Evolutionary conservation across 2,329 filamentous ascomycete genomes (phyloP), one percentile per base, ranked within the genome.

Genomic region (Diplodia mutila): DNA sequence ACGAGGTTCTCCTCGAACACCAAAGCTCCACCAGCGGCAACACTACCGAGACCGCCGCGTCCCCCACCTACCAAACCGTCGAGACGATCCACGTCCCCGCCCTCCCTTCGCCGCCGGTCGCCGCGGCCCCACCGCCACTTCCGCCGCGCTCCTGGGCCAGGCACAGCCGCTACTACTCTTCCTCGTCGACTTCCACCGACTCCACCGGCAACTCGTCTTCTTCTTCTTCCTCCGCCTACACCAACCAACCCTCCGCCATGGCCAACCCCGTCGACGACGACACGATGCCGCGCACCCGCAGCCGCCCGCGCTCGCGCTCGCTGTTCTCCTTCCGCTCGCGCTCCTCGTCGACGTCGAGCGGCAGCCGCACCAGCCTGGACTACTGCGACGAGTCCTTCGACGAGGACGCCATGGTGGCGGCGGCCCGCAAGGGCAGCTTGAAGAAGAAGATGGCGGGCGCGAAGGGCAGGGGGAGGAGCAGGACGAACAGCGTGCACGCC

Each of bases 401-500:
- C 53, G 54, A 46, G 9, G 65, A 25, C 42, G 53, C 23, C 29
- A 29, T 18, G 9, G 39, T 42, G 16, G 54, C 42, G 25, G 65
- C 32, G 11, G 65, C 57, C 7, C 27, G 65, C 23, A 32, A 32
- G 3, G 46, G 54, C 25, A 32, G 49, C 49, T 2, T 16, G 63
- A 7, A 48, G 37, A 37, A 21, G 12, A 6, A 34, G 4, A n/a
- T 23, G 21, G 21, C 23, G 29, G 25, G 16, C 12, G 25, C 29
- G 14, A 51, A 12, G 37, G 16, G 37, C 34, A 49, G 23, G 52
- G 34, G 29, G 3, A 18, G 48, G 29, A 49, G 65, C 27, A 51
- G 54, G 61, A 71, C 70, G 0, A 72, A 72, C 23, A 77, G 74
- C 1, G 65, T 78, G 7, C 75, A 75, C 69, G 77, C 76, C n/a